Evolutionary conservation across 345 rosid genomes (phyloP).

Genomic region (Aegle marmelos): DNA sequence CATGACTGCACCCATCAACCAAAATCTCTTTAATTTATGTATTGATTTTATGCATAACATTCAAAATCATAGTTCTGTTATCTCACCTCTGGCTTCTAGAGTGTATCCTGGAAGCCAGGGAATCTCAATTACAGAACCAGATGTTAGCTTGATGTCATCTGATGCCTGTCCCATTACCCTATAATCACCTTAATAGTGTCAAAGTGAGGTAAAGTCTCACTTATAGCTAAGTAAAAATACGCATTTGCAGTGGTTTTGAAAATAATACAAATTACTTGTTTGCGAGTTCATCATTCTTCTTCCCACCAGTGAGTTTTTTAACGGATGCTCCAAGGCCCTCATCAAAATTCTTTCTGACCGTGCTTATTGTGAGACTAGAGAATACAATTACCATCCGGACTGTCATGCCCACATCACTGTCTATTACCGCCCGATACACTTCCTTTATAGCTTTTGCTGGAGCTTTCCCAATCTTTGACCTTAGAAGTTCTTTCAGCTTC

Average conservation of each 20-base stretch:
- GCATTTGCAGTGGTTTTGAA: not conserved
- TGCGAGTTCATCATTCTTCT: slow-evolving; percentile 39
- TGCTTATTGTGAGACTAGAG: slow-evolving; percentile 41
- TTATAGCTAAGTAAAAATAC: not conserved
- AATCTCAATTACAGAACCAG: slow-evolving; percentile 47
- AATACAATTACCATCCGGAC: slow-evolving; percentile 43
- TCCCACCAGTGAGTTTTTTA: slow-evolving; percentile 39
- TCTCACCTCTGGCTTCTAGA: slow-evolving; percentile 36
- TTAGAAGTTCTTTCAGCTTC: slow-evolving; percentile 36
- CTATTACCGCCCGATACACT: slow-evolving; percentile 37
- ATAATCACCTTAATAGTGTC: not conserved
- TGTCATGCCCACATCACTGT: slow-evolving; percentile 37
- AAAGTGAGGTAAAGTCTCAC: not conserved
- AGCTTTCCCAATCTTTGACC: slow-evolving; percentile 32
- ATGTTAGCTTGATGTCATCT: slow-evolving; percentile 38
- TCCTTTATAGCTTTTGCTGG: slow-evolving; percentile 40
- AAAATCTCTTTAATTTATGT: not conserved
- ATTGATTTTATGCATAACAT: not conserved
- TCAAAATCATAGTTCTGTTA: not conserved
- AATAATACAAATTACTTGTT: slow-evolving; percentile 21
- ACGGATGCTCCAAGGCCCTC: slow-evolving; percentile 45
- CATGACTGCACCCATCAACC: slow-evolving; percentile 32
- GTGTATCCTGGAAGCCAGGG: slow-evolving; percentile 42
- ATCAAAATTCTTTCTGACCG: slow-evolving; percentile 38
- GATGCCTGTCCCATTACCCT: slow-evolving; percentile 46